Percentiles rank a stretch among this genome's conserved stretches.
phyloP scores from a whole-genome alignment of 495 filamentous ascomycete species.

The Penicillium arizonense region DNA sequence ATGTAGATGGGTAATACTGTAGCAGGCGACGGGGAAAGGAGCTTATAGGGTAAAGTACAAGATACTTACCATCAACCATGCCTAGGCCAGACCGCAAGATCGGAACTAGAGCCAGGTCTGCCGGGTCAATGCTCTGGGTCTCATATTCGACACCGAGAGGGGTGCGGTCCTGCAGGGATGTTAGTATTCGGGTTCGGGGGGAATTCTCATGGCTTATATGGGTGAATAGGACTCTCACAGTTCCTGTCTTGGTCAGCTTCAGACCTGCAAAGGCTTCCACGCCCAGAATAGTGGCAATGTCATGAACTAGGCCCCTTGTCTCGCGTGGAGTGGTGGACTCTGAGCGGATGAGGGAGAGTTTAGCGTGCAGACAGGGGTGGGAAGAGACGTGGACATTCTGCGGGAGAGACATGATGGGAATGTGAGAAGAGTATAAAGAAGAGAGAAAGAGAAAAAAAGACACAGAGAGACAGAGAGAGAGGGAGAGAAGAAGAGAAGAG shows the following conservation, averaged over 20 bases:
- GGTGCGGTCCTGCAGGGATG: conserved; percentile 57
- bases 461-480: conserved; percentile 1
- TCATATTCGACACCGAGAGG: conserved; percentile 72
- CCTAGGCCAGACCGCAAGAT: conserved; percentile 86
- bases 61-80: conserved; percentile 72
- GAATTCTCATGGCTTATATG: neutral
- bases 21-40: neutral
- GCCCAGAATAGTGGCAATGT: conserved; percentile 79
- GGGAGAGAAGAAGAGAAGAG: conserved; percentile 10
- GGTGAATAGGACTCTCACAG: conserved; percentile 14
- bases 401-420: conserved; percentile 29
- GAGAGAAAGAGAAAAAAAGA: conserved; percentile 12
- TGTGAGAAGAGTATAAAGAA: conserved; percentile 2
- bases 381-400: conserved; percentile 69
- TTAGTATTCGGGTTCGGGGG: neutral
- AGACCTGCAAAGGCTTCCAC: conserved; percentile 79
- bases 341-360: conserved; percentile 86
- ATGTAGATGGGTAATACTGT: neutral
- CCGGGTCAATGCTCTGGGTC: conserved; percentile 57
- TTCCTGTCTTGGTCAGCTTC: conserved; percentile 41
- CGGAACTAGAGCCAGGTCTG: conserved; percentile 76
- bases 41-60: neutral
- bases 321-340: conserved; percentile 65
- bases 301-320: conserved; percentile 77
- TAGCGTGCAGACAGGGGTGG: conserved; percentile 84